Evolutionary conservation across 148 eudicot genomes (phyloP).

Genomic region (Rhododendron mucronatum): DNA sequence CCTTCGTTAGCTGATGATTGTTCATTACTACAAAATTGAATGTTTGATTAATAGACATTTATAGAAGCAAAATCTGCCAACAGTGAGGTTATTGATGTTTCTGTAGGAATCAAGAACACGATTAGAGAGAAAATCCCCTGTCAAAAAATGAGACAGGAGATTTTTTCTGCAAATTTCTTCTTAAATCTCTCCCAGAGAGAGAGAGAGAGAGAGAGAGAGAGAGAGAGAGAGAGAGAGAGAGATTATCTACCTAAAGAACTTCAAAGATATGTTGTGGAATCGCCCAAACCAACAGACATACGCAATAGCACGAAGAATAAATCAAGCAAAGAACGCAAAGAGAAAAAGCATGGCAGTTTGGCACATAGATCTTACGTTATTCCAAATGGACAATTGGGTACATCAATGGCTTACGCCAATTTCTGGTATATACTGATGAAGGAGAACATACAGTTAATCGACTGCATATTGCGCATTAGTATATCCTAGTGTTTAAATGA

Average conservation of each 20-base stretch:
- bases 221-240: too few species aligned
- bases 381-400: background rate
- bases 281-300: too few species aligned
- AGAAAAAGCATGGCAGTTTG: background rate
- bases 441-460: background rate
- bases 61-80: background rate
- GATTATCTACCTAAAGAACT: too few species aligned
- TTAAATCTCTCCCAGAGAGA: background rate
- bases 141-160: background rate
- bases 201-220: too few species aligned
- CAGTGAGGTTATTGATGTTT: background rate
- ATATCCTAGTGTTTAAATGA: background rate
- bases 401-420: background rate
- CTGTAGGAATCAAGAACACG: background rate
- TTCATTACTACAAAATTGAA: background rate
- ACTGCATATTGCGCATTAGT: background rate
- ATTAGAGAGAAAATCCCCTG: background rate
- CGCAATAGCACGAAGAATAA: too few species aligned
- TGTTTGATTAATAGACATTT: background rate
- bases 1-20: background rate
- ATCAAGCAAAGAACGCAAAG: too few species aligned
- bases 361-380: background rate
- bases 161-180: background rate
- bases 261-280: too few species aligned
- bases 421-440: background rate